These are phyloP conservation scores for Cryphonectria japonica DNA, from an alignment of 2,329 filamentous ascomycete species.

Conservation along the genomic window DNA sequence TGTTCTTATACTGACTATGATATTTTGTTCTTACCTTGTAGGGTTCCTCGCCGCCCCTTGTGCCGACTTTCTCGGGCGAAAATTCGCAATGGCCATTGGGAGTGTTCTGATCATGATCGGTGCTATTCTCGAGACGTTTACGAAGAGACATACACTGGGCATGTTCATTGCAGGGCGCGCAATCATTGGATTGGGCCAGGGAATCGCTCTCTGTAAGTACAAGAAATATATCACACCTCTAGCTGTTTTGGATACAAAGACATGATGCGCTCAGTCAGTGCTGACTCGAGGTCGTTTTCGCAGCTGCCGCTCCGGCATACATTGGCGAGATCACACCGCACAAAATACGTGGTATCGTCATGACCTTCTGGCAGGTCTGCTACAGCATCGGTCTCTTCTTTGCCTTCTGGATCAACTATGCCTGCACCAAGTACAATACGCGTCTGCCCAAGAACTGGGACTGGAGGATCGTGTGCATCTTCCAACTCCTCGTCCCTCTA, in stretches of 20 bases:
- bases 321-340: slow-evolving; percentile 70
- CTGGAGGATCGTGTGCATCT: slow-evolving; percentile 73
- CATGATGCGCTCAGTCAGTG: slow-evolving; percentile 27
- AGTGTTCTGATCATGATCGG: slow-evolving; percentile 68
- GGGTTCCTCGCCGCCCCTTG: slow-evolving; percentile 67
- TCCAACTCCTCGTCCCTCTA: slow-evolving; percentile 68
- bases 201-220: slow-evolving; percentile 56
- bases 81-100: slow-evolving; percentile 67
- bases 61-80: slow-evolving; percentile 65
- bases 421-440: slow-evolving; percentile 55
- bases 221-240: neutral
- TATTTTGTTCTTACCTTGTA: neutral
- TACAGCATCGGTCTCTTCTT: slow-evolving; percentile 52
- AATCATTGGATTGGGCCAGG: slow-evolving; percentile 71
- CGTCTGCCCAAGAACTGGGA: slow-evolving; percentile 63
- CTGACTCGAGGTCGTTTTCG: slow-evolving; percentile 43
- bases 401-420: slow-evolving; percentile 66
- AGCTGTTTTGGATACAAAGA: neutral
- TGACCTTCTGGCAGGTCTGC: slow-evolving; percentile 66
- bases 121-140: slow-evolving; percentile 70
- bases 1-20: neutral
- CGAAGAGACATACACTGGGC: slow-evolving; percentile 62
- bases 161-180: slow-evolving; percentile 71
- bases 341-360: slow-evolving; percentile 67
- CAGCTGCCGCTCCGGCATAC: slow-evolving; percentile 68